These are phyloP conservation scores for Pseudoperonospora humuli DNA, from an alignment of 352 stramenopile species.

Conservation along the genomic window DNA sequence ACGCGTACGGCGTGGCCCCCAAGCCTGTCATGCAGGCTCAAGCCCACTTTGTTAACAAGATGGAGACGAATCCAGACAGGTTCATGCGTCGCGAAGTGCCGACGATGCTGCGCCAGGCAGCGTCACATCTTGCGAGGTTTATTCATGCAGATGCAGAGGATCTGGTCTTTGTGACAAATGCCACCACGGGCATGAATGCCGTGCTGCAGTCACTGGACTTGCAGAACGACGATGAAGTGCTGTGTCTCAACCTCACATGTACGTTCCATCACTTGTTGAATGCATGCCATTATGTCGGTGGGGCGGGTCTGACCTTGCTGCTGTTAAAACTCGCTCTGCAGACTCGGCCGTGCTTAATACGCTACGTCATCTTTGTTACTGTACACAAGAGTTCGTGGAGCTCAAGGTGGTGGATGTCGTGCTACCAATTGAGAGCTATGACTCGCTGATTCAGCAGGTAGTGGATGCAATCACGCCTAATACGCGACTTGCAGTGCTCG, in stretches of 20 bases:
- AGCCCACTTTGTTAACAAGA: slow-evolving; percentile 80
- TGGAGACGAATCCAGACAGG: slow-evolving; percentile 82
- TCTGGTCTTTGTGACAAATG: slow-evolving; percentile 82
- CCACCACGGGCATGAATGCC: slow-evolving; percentile 77
- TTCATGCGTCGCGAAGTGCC: slow-evolving; percentile 70
- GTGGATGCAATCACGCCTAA: slow-evolving; percentile 67
- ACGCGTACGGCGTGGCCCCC: slow-evolving; percentile 65
- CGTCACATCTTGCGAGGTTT: slow-evolving; percentile 54
- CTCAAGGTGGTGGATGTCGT: slow-evolving; percentile 80
- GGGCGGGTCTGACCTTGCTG: slow-evolving; percentile 1
- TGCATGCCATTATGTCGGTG: not conserved
- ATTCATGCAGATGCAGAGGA: slow-evolving; percentile 68
- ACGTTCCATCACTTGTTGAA: slow-evolving; percentile 11
- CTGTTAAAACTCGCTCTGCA: slow-evolving; percentile 14
- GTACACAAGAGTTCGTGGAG: slow-evolving; percentile 83
- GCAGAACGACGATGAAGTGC: slow-evolving; percentile 81
- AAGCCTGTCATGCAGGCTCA: slow-evolving; percentile 77
- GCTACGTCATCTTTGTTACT: slow-evolving; percentile 78
- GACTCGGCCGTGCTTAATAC: slow-evolving; percentile 80
- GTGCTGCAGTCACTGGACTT: slow-evolving; percentile 80
- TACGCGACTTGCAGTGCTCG: slow-evolving; percentile 75
- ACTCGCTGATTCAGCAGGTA: slow-evolving; percentile 63
- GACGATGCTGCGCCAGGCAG: slow-evolving; percentile 51
- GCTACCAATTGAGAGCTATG: slow-evolving; percentile 62
- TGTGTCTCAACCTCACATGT: slow-evolving; percentile 85